Evolutionary conservation across 179 eudicot genomes (phyloP).

Genomic region (Beta lomatogona): DNA sequence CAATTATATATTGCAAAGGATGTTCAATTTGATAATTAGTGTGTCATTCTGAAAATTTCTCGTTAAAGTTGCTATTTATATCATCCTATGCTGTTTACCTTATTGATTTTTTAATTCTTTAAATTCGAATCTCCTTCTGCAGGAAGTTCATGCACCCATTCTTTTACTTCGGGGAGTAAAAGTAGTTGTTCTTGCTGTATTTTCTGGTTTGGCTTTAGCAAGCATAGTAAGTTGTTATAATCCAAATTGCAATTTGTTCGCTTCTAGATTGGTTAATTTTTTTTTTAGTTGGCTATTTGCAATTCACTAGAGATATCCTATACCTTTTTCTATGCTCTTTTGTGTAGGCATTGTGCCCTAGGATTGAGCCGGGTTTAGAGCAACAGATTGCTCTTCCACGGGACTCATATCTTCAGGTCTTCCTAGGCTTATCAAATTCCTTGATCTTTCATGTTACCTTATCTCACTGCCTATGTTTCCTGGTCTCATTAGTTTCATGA

Average conservation of each 20-base stretch:
- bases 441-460: slow-evolving; percentile 12
- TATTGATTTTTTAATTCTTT: not conserved
- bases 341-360: slow-evolving; percentile 74
- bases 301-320: not conserved
- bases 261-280: slow-evolving; percentile 12
- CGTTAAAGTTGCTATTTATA: not conserved
- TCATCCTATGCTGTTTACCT: not conserved
- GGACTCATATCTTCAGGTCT: slow-evolving; percentile 97
- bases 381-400: slow-evolving; percentile 98
- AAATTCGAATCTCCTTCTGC: slow-evolving; percentile 16
- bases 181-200: slow-evolving; percentile 63
- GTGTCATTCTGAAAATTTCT: not conserved
- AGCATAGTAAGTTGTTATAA: slow-evolving; percentile 72
- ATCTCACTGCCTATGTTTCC: not conserved
- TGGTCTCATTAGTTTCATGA: slow-evolving; percentile 18
- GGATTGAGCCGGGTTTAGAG: slow-evolving; percentile 91
- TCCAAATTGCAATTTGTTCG: slow-evolving; percentile 10
- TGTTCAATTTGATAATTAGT: slow-evolving; percentile 3
- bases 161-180: slow-evolving; percentile 74
- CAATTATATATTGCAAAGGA: not conserved
- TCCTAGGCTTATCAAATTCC: slow-evolving; percentile 12
- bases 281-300: not conserved
- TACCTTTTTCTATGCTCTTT: slow-evolving; percentile 6
- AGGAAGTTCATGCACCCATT: slow-evolving; percentile 91
- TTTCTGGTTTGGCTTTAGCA: slow-evolving; percentile 71